These are phyloP conservation scores for Pilaira anomala DNA, from an alignment of 192 early-diverging fungal species.

Conservation along the genomic window DNA sequence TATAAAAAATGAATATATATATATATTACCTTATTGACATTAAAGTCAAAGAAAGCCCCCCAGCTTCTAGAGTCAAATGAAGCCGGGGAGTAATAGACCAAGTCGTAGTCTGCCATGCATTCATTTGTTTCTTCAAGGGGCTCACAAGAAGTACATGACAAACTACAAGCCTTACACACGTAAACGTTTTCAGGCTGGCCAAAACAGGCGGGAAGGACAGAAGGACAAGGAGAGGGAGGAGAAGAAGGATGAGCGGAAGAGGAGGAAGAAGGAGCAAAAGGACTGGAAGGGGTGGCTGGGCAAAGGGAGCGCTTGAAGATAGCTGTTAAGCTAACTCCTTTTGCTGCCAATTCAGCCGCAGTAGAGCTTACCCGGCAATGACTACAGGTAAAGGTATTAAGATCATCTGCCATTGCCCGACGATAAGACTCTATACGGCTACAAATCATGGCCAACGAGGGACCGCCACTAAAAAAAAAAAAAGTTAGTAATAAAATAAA, in stretches of 20 bases:
- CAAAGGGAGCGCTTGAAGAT: neutral
- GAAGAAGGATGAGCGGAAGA: too few species aligned
- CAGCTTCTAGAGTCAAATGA: conserved; percentile 4
- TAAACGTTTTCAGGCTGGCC: neutral
- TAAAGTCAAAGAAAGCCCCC: conserved; percentile 1
- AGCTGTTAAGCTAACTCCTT: neutral
- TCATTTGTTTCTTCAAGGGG: neutral
- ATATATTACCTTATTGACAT: conserved; percentile 12
- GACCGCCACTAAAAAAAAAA: neutral
- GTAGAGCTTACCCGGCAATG: neutral
- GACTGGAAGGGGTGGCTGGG: neutral
- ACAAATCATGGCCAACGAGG: conserved; percentile 19
- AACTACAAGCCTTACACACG: neutral
- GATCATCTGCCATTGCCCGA: neutral
- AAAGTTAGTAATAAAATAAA: neutral
- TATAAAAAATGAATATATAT: too few species aligned
- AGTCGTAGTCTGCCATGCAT: neutral
- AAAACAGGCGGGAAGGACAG: too few species aligned
- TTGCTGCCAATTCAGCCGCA: neutral
- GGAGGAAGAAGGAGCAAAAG: too few species aligned
- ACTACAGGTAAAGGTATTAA: neutral
- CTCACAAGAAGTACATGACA: neutral
- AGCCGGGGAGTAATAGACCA: conserved; percentile 2
- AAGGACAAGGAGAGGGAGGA: too few species aligned
- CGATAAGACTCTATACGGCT: conserved; percentile 21